Evolutionary conservation across 2,329 filamentous ascomycete species (phyloP).

Genomic region (Magnaporthiopsis incrustans): DNA sequence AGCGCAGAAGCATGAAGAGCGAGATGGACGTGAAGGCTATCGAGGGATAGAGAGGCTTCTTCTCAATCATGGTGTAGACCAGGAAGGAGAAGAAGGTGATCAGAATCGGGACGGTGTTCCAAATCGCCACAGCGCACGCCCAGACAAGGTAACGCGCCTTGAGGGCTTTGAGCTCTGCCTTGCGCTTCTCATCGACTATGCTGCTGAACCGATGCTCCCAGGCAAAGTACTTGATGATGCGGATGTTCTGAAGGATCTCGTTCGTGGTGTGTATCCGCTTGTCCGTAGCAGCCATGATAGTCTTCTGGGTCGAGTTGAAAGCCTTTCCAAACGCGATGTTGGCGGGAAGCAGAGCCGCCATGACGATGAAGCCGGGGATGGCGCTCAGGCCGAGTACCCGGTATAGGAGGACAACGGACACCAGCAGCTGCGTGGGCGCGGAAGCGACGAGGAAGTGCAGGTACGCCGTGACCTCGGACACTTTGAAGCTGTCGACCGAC

Average conservation of each 20-base stretch:
- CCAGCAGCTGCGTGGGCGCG: constrained; percentile 78
- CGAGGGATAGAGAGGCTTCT: constrained; percentile 83
- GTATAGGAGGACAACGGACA: constrained; percentile 78
- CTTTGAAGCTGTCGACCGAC: constrained; percentile 99
- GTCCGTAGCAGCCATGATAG: constrained; percentile 87
- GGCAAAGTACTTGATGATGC: constrained; percentile 98
- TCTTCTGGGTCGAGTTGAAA: constrained; percentile 81
- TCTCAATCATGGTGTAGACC: constrained; percentile 82
- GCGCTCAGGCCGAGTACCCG: constrained; percentile 86
- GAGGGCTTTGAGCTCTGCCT: constrained; percentile 67
- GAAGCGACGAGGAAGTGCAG: constrained; percentile 92
- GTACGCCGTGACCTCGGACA: constrained; percentile 89
- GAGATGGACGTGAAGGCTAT: constrained; percentile 94
- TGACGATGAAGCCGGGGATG: constrained; percentile 85
- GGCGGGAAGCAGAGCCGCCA: constrained; percentile 79
- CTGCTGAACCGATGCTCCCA: constrained; percentile 90
- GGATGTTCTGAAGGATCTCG: constrained; percentile 92
- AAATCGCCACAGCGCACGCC: constrained; percentile 85
- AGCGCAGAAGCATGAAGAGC: constrained; percentile 85
- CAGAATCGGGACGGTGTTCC: constrained; percentile 90
- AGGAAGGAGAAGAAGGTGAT: constrained; percentile 97
- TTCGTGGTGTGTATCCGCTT: constrained; percentile 95
- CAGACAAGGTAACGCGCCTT: constrained; percentile 82
- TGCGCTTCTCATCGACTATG: constrained; percentile 82
- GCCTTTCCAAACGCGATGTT: constrained; percentile 83